These are phyloP conservation scores for Talaromyces sp. DNA, from an alignment of 2,329 filamentous ascomycete species.

Conservation along the genomic window DNA sequence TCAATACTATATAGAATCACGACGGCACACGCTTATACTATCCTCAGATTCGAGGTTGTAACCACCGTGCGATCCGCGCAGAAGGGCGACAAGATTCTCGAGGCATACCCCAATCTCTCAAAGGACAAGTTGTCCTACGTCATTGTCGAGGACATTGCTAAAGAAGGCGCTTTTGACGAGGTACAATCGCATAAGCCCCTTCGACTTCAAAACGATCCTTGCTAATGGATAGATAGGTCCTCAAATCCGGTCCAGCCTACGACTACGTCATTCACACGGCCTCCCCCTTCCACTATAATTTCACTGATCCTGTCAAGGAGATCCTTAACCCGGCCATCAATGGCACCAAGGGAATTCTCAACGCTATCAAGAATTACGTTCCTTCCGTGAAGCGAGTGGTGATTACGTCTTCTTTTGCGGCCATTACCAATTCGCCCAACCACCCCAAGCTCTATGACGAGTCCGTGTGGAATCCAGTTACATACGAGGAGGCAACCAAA, in stretches of 20 bases:
- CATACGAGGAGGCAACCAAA: slow-evolving; percentile 38
- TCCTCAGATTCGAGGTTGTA: slow-evolving; percentile 56
- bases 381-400: slow-evolving; percentile 70
- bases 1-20: background rate
- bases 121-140: slow-evolving; percentile 60
- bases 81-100: slow-evolving; percentile 60
- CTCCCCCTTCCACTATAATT: slow-evolving; percentile 69
- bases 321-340: slow-evolving; percentile 61
- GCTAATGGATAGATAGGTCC: slow-evolving; percentile 38
- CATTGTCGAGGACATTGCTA: slow-evolving; percentile 70
- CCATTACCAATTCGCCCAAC: slow-evolving; percentile 53
- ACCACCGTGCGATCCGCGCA: slow-evolving; percentile 61
- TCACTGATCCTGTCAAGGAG: slow-evolving; percentile 65
- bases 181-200: slow-evolving; percentile 26
- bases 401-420: slow-evolving; percentile 67
- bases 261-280: slow-evolving; percentile 73
- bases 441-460: slow-evolving; percentile 38
- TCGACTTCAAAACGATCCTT: background rate
- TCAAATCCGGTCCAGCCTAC: slow-evolving; percentile 62
- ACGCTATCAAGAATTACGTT: slow-evolving; percentile 58
- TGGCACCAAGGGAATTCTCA: slow-evolving; percentile 61
- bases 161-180: slow-evolving; percentile 66
- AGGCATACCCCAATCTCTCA: slow-evolving; percentile 49
- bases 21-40: background rate
- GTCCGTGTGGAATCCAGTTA: slow-evolving; percentile 45